Evolutionary conservation across 352 stramenopile species (phyloP).

Genomic region (Pythium utonaiense): DNA sequence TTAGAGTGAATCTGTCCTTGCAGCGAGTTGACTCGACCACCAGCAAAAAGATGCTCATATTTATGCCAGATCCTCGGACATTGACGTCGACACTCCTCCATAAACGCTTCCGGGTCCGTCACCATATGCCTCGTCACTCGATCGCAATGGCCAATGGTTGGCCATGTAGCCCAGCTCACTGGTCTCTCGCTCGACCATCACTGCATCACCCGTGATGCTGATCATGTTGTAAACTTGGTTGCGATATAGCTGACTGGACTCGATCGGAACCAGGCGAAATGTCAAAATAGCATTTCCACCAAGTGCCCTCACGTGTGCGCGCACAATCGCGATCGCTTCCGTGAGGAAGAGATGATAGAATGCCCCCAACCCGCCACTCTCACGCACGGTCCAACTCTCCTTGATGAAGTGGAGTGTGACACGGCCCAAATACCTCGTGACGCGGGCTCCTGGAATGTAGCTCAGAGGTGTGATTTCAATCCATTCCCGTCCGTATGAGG

Average conservation of each 20-base stretch:
- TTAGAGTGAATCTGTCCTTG: no score
- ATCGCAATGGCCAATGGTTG: constrained; percentile 8
- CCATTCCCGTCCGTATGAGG: constrained; percentile 61
- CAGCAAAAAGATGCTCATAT: no score
- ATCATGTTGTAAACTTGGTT: constrained; percentile 93
- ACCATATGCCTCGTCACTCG: background rate
- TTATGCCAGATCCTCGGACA: background rate
- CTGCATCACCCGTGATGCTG: constrained; percentile 83
- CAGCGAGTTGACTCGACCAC: no score
- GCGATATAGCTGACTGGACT: constrained; percentile 84
- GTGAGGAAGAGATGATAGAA: constrained; percentile 89
- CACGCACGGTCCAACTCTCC: constrained; percentile 86
- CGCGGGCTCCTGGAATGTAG: constrained; percentile 69
- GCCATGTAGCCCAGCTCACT: constrained; percentile 27
- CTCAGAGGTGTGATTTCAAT: constrained; percentile 81
- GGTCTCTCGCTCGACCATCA: constrained; percentile 68
- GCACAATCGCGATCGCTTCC: constrained; percentile 84
- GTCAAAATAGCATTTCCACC: constrained; percentile 86
- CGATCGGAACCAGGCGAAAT: constrained; percentile 83
- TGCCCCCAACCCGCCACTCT: constrained; percentile 76
- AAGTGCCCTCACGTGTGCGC: constrained; percentile 76
- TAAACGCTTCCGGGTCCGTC: background rate
- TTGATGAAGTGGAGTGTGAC: constrained; percentile 91
- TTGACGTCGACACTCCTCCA: background rate
- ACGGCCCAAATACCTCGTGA: constrained; percentile 75